These are phyloP conservation scores for Quercus bicolor DNA, from an alignment of 306 rosid species.

Conservation along the genomic window DNA sequence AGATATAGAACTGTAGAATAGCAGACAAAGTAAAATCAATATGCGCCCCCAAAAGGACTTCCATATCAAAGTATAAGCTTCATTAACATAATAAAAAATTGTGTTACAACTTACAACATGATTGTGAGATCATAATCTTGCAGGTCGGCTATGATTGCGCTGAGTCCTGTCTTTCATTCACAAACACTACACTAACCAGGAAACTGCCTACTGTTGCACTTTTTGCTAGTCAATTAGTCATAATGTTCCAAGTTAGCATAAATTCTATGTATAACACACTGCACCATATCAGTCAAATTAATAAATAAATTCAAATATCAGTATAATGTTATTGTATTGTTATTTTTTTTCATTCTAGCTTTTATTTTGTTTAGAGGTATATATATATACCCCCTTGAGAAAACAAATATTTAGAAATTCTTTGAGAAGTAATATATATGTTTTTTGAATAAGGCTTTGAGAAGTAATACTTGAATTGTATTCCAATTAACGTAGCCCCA, in stretches of 20 bases:
- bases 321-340: too few relatives aligned
- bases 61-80: constrained; percentile 1
- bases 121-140: constrained; percentile 62
- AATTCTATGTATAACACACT: constrained; percentile 43
- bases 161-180: constrained; percentile 43
- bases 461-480: too few relatives aligned
- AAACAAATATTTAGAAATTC: too few relatives aligned
- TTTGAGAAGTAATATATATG: too few relatives aligned
- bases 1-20: constrained; percentile 23
- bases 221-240: constrained; percentile 20
- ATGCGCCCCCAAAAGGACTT: constrained; percentile 11
- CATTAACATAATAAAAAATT: constrained; percentile 15
- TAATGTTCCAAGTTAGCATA: constrained; percentile 45
- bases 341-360: too few relatives aligned
- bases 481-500: too few relatives aligned
- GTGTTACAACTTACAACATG: constrained; percentile 26
- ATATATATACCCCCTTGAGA: too few relatives aligned
- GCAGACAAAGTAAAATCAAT: constrained; percentile 38
- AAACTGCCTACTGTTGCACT: constrained; percentile 39
- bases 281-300: background rate
- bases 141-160: constrained; percentile 53
- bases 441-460: too few relatives aligned
- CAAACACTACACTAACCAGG: constrained; percentile 47
- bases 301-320: too few relatives aligned
- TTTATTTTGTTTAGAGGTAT: too few relatives aligned